phyloP scores from a whole-genome alignment of 805 yeast species.

The Pichia heedii region DNA sequence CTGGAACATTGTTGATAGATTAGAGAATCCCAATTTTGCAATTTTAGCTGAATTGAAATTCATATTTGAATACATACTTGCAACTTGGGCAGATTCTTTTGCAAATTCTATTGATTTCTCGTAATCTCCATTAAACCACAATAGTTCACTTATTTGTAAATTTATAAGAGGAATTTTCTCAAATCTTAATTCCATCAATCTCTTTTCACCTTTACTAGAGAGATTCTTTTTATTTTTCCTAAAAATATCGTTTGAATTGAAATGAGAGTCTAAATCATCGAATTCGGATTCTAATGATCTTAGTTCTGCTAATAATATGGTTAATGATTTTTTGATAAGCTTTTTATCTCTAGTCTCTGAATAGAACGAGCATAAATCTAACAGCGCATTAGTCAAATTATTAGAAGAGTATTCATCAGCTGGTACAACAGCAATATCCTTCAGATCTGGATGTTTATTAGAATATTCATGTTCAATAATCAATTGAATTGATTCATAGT shows the following conservation, averaged over 20 bases:
- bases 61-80: slow-evolving; percentile 24
- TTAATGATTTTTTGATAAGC: slow-evolving; percentile 23
- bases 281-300: slow-evolving; percentile 24
- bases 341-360: slow-evolving; percentile 17
- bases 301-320: slow-evolving; percentile 28
- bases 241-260: slow-evolving; percentile 13
- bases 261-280: slow-evolving; percentile 10
- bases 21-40: slow-evolving; percentile 29
- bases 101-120: slow-evolving; percentile 33
- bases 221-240: slow-evolving; percentile 8
- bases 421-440: slow-evolving; percentile 19
- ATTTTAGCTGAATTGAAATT: slow-evolving; percentile 32
- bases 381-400: slow-evolving; percentile 19
- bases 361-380: slow-evolving; percentile 25
- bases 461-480: slow-evolving; percentile 20
- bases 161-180: slow-evolving; percentile 31
- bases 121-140: slow-evolving; percentile 29
- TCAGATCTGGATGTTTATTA: slow-evolving; percentile 4
- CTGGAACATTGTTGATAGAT: slow-evolving; percentile 28
- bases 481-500: slow-evolving; percentile 23
- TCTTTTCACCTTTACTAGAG: slow-evolving; percentile 12
- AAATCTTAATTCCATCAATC: slow-evolving; percentile 19
- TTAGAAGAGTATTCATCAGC: slow-evolving; percentile 15
- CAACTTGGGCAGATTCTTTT: slow-evolving; percentile 29
- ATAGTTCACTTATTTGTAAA: slow-evolving; percentile 34